Percentiles rank a stretch among this genome's conserved stretches.
Evolutionary conservation across 2,329 filamentous ascomycete genomes (phyloP).

Genomic region (Botryotinia calthae): DNA sequence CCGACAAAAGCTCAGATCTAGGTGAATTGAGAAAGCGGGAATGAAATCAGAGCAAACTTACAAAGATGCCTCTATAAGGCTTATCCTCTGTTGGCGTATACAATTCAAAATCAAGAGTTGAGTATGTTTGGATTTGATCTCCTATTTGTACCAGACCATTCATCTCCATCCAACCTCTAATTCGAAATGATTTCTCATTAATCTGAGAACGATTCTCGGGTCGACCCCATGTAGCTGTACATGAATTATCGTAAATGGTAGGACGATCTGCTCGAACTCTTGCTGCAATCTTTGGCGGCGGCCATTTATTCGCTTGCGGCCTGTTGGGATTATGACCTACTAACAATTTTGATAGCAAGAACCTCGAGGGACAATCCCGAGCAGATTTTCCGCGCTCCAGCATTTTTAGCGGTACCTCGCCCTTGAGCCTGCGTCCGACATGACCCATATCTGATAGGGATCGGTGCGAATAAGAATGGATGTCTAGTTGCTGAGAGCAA

Average conservation of each 20-base stretch:
- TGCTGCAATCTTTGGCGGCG: conserved; percentile 68
- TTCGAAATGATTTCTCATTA: conserved; percentile 68
- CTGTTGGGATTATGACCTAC: not conserved
- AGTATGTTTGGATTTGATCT: conserved; percentile 59
- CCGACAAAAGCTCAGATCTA: not conserved
- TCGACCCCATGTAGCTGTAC: not conserved
- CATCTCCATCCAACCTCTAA: conserved; percentile 76
- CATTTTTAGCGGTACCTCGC: not conserved
- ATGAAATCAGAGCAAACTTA: conserved; percentile 38
- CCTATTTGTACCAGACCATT: conserved; percentile 48
- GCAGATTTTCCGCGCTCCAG: not conserved
- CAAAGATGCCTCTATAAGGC: conserved; percentile 88
- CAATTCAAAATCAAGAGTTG: conserved; percentile 68
- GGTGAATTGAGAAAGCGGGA: not conserved
- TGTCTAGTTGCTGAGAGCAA: conserved; percentile 42
- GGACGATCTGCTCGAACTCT: conserved; percentile 47
- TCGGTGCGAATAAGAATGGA: conserved; percentile 19
- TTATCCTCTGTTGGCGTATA: conserved; percentile 79
- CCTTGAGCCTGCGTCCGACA: not conserved
- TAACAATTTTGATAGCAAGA: conserved; percentile 11
- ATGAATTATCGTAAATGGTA: conserved; percentile 33
- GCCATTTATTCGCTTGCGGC: conserved; percentile 55
- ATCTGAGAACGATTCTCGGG: conserved; percentile 52
- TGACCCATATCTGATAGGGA: conserved; percentile 2
- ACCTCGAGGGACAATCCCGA: not conserved